Evolutionary conservation across 2,329 filamentous ascomycete species (phyloP).

Genomic region (Karstenula rhodostoma): DNA sequence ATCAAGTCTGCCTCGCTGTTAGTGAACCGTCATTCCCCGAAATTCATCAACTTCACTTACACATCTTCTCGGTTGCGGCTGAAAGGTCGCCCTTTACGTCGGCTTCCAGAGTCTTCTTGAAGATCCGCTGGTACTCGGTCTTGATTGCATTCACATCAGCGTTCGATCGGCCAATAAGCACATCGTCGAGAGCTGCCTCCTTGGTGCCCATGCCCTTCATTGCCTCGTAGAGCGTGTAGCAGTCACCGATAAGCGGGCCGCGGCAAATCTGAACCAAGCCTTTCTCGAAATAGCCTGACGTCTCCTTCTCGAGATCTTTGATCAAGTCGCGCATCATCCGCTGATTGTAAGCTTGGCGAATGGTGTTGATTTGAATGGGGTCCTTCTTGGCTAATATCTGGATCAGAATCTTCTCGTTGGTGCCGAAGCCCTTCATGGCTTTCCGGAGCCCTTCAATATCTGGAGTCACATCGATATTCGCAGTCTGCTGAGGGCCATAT

Average conservation of each 20-base stretch:
- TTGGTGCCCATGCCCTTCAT: slow-evolving; percentile 86
- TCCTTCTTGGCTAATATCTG: slow-evolving; percentile 74
- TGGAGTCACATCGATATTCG: slow-evolving; percentile 67
- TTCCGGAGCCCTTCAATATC: slow-evolving; percentile 77
- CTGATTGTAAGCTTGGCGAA: slow-evolving; percentile 70
- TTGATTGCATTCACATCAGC: slow-evolving; percentile 91
- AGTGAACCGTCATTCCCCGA: background rate
- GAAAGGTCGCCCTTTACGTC: slow-evolving; percentile 82
- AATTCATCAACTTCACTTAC: background rate
- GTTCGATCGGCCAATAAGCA: slow-evolving; percentile 83
- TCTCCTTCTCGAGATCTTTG: slow-evolving; percentile 80
- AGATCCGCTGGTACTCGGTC: slow-evolving; percentile 73
- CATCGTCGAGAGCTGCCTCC: slow-evolving; percentile 83
- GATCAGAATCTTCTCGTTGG: slow-evolving; percentile 82
- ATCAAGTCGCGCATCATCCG: slow-evolving; percentile 72
- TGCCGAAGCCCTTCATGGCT: slow-evolving; percentile 95
- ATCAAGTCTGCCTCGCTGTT: slow-evolving; percentile 64
- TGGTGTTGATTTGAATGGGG: slow-evolving; percentile 74
- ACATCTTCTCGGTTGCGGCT: slow-evolving; percentile 85
- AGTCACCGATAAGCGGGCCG: slow-evolving; percentile 82
- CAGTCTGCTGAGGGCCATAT: slow-evolving; percentile 72
- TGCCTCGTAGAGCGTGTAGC: slow-evolving; percentile 72
- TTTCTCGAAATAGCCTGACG: slow-evolving; percentile 74
- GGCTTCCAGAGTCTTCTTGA: slow-evolving; percentile 70
- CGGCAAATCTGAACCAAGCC: slow-evolving; percentile 77